Percentiles rank a stretch among this genome's conserved stretches.
Evolutionary conservation across 495 filamentous ascomycete genomes (phyloP).

Genomic region (Podospora australis): DNA sequence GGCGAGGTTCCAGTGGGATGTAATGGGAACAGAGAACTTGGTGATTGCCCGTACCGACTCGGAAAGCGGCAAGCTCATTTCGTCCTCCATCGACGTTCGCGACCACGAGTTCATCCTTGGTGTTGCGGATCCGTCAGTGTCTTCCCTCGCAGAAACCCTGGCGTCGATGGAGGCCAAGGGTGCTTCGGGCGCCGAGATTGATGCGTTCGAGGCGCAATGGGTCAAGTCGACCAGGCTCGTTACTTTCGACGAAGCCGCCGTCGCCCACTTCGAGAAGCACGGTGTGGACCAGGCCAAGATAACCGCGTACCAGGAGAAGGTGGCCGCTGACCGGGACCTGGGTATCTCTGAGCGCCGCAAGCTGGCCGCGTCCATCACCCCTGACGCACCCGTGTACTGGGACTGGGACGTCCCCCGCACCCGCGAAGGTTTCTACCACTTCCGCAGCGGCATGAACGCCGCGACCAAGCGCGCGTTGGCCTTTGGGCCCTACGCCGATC

Average conservation of each 20-base stretch:
- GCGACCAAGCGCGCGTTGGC: constrained; percentile 89
- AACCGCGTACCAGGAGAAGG: constrained; percentile 54
- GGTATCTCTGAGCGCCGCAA: constrained; percentile 68
- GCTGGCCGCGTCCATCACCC: constrained; percentile 58
- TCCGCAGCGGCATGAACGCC: constrained; percentile 76
- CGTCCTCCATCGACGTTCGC: constrained; percentile 81
- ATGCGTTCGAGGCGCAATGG: constrained; percentile 81
- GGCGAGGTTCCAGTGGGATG: constrained; percentile 93
- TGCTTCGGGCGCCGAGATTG: constrained; percentile 70
- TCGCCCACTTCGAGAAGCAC: constrained; percentile 61
- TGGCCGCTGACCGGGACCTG: constrained; percentile 59
- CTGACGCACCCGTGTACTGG: constrained; percentile 59
- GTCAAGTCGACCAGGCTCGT: constrained; percentile 79
- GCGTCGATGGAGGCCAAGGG: constrained; percentile 81
- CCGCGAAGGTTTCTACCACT: constrained; percentile 94
- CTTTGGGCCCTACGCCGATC: constrained; percentile 88
- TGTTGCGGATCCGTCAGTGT: constrained; percentile 59
- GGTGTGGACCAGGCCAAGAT: constrained; percentile 56
- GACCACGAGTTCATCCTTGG: constrained; percentile 97
- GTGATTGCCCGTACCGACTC: constrained; percentile 93
- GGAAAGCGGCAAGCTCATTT: constrained; percentile 84
- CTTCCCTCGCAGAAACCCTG: constrained; percentile 81
- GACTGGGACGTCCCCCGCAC: constrained; percentile 90
- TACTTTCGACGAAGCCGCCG: constrained; percentile 86
- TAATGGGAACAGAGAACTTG: constrained; percentile 92